A percentile compares a stretch with the other conserved stretches of the same genome.
Evolutionary conservation across 2,329 filamentous ascomycete genomes (phyloP).

Genomic region (Claviceps maximensis): DNA sequence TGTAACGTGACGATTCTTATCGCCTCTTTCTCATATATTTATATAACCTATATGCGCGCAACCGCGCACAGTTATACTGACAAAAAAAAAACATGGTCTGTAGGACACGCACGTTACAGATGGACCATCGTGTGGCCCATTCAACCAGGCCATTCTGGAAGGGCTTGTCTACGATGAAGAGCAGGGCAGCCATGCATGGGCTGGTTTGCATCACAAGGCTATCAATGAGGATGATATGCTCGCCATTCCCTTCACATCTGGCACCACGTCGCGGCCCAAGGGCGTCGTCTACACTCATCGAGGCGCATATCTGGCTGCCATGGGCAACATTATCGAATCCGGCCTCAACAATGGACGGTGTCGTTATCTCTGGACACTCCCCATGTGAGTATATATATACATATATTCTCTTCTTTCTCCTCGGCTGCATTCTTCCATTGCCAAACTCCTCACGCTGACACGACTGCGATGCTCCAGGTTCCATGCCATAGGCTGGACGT

Average conservation of each 20-base stretch:
- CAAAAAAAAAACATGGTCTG: background rate
- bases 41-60: background rate
- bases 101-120: conserved; percentile 68
- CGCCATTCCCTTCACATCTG: conserved; percentile 85
- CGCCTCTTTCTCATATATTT: no score
- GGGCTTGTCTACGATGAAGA: conserved; percentile 59
- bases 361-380: conserved; percentile 82
- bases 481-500: conserved; percentile 67
- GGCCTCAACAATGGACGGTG: conserved; percentile 66
- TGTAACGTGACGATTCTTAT: conserved; percentile 19
- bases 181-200: conserved; percentile 62
- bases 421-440: background rate
- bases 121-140: conserved; percentile 63
- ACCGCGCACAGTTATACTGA: background rate
- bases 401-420: background rate
- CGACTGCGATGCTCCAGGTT: conserved; percentile 30
- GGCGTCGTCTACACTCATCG: conserved; percentile 88
- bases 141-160: conserved; percentile 71
- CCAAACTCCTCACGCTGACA: background rate
- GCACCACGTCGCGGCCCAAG: conserved; percentile 83
- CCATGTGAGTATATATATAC: conserved; percentile 47
- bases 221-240: conserved; percentile 68
- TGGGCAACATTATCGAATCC: conserved; percentile 81
- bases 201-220: conserved; percentile 55
- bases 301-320: conserved; percentile 68